Conservation (phyloP, 163 green algal genomes). For the Chlamydomonas reinhardtii region DNA sequence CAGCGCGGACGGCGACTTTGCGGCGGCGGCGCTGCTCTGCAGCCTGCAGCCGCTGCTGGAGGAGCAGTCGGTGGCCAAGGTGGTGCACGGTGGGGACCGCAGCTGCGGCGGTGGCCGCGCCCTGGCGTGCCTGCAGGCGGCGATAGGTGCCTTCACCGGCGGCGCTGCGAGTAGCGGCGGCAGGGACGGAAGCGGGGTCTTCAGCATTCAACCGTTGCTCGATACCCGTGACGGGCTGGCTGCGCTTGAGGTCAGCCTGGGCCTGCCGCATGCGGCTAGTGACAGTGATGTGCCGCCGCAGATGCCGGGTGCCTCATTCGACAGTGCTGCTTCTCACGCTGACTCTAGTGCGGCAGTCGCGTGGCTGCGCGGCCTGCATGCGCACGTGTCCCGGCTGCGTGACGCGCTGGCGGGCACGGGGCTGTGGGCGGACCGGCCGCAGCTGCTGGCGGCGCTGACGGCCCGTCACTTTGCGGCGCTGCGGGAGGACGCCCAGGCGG, state of each 20-base stretch:
- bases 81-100: not conserved
- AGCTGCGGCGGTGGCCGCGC: too few relatives aligned
- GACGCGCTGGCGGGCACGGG: slow-evolving; percentile 14
- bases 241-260: too few relatives aligned
- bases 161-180: too few relatives aligned
- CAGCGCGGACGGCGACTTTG: too few relatives aligned
- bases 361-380: not conserved
- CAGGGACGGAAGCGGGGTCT: too few relatives aligned
- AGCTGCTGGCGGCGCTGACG: slow-evolving; percentile 11
- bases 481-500: slow-evolving; percentile 17
- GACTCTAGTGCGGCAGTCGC: too few relatives aligned
- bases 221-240: too few relatives aligned
- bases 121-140: too few relatives aligned
- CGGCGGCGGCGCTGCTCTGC: not conserved
- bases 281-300: too few relatives aligned
- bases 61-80: not conserved
- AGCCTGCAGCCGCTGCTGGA: not conserved
- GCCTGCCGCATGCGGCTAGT: not conserved
- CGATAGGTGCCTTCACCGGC: too few relatives aligned
- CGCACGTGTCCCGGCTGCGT: not conserved
- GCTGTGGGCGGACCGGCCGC: slow-evolving; percentile 35
- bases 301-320: too few relatives aligned
- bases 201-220: not conserved
- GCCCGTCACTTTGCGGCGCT: not conserved
- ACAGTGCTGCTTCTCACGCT: too few relatives aligned